phyloP scores from a whole-genome alignment of 768 basidiomycete genomes.

The Psilocybe sp. region DNA sequence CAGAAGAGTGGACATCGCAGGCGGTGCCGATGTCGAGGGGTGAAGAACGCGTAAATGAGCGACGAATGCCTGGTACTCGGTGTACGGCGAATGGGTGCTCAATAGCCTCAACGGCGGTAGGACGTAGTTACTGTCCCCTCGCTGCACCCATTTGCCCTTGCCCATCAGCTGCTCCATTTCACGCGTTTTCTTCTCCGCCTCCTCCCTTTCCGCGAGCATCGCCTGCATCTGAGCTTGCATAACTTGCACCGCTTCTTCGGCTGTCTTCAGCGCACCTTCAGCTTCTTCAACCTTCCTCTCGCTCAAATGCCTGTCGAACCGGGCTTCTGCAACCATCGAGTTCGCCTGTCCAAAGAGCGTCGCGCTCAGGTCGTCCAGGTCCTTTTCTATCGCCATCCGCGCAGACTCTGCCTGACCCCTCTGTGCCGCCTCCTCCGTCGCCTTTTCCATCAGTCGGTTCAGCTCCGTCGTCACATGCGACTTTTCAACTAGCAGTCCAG shows the following conservation, averaged over 20 bases:
- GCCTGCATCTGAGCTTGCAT: slow-evolving; percentile 87
- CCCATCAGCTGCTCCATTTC: slow-evolving; percentile 53
- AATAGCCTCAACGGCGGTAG: slow-evolving; percentile 45
- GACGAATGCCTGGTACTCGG: slow-evolving; percentile 78
- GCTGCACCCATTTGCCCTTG: slow-evolving; percentile 67
- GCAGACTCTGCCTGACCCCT: slow-evolving; percentile 90
- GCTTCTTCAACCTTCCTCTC: slow-evolving; percentile 75
- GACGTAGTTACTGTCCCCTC: slow-evolving; percentile 20
- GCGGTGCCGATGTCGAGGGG: slow-evolving; percentile 54
- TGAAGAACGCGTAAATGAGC: slow-evolving; percentile 73
- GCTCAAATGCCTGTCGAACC: slow-evolving; percentile 60
- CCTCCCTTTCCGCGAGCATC: slow-evolving; percentile 65
- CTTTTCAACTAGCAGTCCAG: slow-evolving; percentile 89
- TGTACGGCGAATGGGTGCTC: slow-evolving; percentile 71
- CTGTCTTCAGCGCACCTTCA: slow-evolving; percentile 74
- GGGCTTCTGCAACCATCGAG: slow-evolving; percentile 95
- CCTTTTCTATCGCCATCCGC: slow-evolving; percentile 81
- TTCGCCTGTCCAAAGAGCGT: slow-evolving; percentile 90
- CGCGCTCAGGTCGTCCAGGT: slow-evolving; percentile 92
- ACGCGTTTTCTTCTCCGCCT: slow-evolving; percentile 48
- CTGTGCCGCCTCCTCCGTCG: slow-evolving; percentile 91
- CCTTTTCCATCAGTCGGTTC: slow-evolving; percentile 88
- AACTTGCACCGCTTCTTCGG: slow-evolving; percentile 79
- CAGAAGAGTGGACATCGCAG: slow-evolving; percentile 71
- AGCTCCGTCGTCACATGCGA: slow-evolving; percentile 88